Evolutionary conservation across 257 asterid genomes (phyloP), one percentile per base, ranked within the genome.

Genomic region (Perilla frutescens): DNA sequence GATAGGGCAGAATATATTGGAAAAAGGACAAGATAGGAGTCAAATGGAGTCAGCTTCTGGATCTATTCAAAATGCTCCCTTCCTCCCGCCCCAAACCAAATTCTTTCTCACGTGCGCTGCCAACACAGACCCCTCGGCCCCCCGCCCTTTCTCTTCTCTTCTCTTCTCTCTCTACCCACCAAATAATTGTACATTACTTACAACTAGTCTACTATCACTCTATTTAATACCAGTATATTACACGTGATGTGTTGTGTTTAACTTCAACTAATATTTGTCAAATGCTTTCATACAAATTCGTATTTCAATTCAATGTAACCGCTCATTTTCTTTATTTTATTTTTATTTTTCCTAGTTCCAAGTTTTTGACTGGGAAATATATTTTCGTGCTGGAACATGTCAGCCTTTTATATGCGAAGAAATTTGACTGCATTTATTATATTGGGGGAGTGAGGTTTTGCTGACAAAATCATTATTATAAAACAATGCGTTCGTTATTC

Each of bases 61-160:
- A 49, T 31, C 9, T 41, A 59, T 61, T 73, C 66, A 64, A 72
- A 77, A 13, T 26, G 66, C 53, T 62, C 58, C 45, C 29, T 6
- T 50, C 65, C 73, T 50, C 65, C 73, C 41, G 53, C 61, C 41
- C 41, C 72, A 68, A 61, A 78, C 79, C 79, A 78, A 62, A 43
- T 73, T 79, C 70, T 55, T 29, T 53, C 70, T 50, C 83, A 78
- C 82, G 82, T 78, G 82, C 67, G 75, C 78, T 72, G 75, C 66
- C 74, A 70, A 71, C 57, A 15, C 73, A 36, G 34, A 48, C 75
- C 32, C 45, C 68, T 1, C 32, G 10, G 10, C 50, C 50, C 36
- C 32, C n/a, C 11, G 6, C 14, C 47, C 34, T 49, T n/a, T 44
- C 26, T 9, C 5, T 4, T 64, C 51, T 26, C 3, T 5, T 20